Percentiles rank a stretch among this genome's conserved stretches.
Conservation (phyloP, 2,329 filamentous ascomycete species). For the Plenodomus lindquistii region DNA sequence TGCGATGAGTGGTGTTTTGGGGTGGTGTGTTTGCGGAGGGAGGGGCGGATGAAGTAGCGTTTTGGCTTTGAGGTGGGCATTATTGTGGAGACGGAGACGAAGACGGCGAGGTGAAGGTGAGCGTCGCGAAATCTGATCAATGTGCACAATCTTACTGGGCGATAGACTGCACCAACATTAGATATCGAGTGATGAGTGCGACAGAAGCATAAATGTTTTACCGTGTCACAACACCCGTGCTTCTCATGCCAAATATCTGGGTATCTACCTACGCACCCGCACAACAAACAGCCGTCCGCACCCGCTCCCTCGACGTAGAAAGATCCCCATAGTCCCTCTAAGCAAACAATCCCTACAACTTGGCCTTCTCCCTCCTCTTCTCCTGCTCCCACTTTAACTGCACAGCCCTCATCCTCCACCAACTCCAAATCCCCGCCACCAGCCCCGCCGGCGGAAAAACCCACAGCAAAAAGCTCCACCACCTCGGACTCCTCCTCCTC, state of each 20-base stretch:
- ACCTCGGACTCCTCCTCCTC: conserved; percentile 66
- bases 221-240: conserved; percentile 10
- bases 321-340: not conserved
- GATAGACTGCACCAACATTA: too few species aligned
- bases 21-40: not conserved
- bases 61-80: conserved; percentile 2
- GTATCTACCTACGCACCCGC: conserved; percentile 15
- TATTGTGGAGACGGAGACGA: not conserved
- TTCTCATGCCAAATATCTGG: conserved; percentile 7
- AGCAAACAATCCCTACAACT: conserved; percentile 48
- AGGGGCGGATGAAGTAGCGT: conserved; percentile 7
- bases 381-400: conserved; percentile 72
- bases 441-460: conserved; percentile 76
- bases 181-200: too few species aligned
- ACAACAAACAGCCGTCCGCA: conserved; percentile 9
- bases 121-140: not conserved
- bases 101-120: not conserved
- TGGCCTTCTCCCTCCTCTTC: conserved; percentile 61
- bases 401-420: conserved; percentile 71
- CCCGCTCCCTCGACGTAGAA: conserved; percentile 1
- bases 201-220: too few species aligned
- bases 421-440: conserved; percentile 69
- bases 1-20: not conserved
- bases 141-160: too few species aligned
- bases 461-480: conserved; percentile 78